Base-by-base conservation (phyloP, 129 eudicot genomes). In the Lonicera japonica region DNA sequence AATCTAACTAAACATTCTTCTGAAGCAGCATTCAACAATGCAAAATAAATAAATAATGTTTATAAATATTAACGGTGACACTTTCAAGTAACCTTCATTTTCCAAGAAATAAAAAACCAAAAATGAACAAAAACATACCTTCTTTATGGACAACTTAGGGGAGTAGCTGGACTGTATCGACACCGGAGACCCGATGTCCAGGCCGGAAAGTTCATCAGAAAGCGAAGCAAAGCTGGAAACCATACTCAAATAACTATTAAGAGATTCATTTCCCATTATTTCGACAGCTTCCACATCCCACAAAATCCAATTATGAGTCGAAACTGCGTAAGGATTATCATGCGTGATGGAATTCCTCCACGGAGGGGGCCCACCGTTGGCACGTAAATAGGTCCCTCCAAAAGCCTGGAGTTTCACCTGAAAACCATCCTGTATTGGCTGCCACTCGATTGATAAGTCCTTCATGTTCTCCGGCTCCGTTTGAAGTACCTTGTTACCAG, bases 331-430 rank as follows among this genome's bases (percentile, higher is more conserved):
- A 18, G 80, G 79, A 25, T 58, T 68, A 56, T 92, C 99, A 43
- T 85, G 96, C 12, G 96, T 82, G 0, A 92, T 79, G 14, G 91
- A 70, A 38, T 92, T 85, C 60, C 95, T 68, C 99, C 99, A 92
- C 45, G 96, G 96, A 21, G 86, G 95, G 64, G 80, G 69, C 48
- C 95, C 95, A n/a, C 99, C 99, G 78, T 85, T 92, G 0, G 85
- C 99, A 34, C 95, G 54, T 62, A 92, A 63, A 70, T 65, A 88
- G 45, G 81, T 82, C 34, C 96, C 99, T 0, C 72, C 85, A 2
- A 54, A 71, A 40, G 81, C 73, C 67, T 65, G 67, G 13, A 92
- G 48, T 82, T 76, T 85, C 25, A 88, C 75, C 74, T 80, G 91
- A 64, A 87, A 88, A 11, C 96, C 99, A 59, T 92, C 96, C 40